phyloP scores from a whole-genome alignment of 345 rosid species.

The Salix udensis region DNA sequence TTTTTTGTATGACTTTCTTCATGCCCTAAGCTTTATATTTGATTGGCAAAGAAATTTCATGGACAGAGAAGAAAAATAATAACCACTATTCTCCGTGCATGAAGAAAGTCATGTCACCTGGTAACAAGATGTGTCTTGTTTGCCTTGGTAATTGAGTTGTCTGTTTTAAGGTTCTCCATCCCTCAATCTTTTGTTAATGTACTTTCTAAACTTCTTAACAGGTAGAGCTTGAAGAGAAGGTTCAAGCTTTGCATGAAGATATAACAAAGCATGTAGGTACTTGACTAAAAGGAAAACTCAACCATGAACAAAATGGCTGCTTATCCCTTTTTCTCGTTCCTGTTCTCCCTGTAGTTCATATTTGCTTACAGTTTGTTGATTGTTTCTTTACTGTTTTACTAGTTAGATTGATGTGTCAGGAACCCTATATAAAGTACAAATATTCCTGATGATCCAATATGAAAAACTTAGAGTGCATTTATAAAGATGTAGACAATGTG shows the following conservation, averaged over 20 bases:
- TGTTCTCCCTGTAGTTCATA: neutral
- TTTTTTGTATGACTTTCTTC: neutral
- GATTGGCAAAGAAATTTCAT: neutral
- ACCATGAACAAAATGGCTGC: neutral
- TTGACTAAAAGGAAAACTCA: slow-evolving; percentile 5
- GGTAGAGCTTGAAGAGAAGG: slow-evolving; percentile 73
- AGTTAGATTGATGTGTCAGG: neutral
- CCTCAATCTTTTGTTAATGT: slow-evolving; percentile 10
- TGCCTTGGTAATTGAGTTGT: neutral
- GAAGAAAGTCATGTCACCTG: neutral
- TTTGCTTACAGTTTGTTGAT: neutral
- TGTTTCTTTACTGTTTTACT: neutral
- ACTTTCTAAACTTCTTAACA: slow-evolving; percentile 28
- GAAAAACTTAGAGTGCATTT: neutral
- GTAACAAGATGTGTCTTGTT: neutral
- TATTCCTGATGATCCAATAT: neutral
- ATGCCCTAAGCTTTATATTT: neutral
- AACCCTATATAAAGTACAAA: neutral
- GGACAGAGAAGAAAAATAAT: neutral
- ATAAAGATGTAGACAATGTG: neutral
- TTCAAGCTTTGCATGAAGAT: slow-evolving; percentile 57
- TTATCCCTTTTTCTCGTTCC: neutral
- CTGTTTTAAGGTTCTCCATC: neutral
- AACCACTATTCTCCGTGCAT: neutral
- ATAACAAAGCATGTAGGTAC: slow-evolving; percentile 72